These are phyloP conservation scores for Purshia tridentata DNA, from an alignment of 306 rosid species.

Conservation along the genomic window DNA sequence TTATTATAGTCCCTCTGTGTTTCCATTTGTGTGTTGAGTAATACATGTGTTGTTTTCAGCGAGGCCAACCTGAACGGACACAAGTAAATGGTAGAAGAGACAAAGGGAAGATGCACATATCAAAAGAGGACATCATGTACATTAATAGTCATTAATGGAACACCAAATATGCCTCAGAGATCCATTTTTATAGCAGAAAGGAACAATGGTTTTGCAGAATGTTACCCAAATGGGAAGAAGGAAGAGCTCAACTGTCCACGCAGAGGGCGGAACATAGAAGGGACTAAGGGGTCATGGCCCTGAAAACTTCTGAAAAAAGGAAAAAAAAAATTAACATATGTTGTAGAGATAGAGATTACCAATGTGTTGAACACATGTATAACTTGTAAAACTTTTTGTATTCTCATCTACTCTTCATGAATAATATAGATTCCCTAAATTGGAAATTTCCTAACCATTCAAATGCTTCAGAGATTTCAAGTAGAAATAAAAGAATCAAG, in stretches of 20 bases:
- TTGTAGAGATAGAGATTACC: too few species aligned
- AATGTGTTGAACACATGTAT: too few species aligned
- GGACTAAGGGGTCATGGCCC: too few species aligned
- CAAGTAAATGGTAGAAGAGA: conserved; percentile 45
- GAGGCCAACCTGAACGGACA: conserved; percentile 65
- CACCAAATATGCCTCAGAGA: background rate
- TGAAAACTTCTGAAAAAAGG: too few species aligned
- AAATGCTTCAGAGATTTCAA: too few species aligned
- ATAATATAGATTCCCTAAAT: too few species aligned
- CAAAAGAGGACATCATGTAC: conserved; percentile 61
- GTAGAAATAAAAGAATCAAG: too few species aligned
- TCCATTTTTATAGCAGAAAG: background rate
- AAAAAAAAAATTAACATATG: too few species aligned
- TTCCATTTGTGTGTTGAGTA: background rate
- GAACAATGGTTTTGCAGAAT: background rate
- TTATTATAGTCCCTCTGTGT: background rate
- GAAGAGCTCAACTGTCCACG: background rate
- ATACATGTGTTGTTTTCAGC: conserved; percentile 44
- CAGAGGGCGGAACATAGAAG: too few species aligned
- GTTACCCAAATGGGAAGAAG: background rate
- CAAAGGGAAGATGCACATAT: conserved; percentile 59
- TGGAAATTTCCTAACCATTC: too few species aligned
- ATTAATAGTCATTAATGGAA: conserved; percentile 28
- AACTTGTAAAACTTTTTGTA: too few species aligned
- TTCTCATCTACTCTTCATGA: too few species aligned